Evolutionary conservation across 495 filamentous ascomycete species (phyloP).

Genomic region (Penicillium paxilli): DNA sequence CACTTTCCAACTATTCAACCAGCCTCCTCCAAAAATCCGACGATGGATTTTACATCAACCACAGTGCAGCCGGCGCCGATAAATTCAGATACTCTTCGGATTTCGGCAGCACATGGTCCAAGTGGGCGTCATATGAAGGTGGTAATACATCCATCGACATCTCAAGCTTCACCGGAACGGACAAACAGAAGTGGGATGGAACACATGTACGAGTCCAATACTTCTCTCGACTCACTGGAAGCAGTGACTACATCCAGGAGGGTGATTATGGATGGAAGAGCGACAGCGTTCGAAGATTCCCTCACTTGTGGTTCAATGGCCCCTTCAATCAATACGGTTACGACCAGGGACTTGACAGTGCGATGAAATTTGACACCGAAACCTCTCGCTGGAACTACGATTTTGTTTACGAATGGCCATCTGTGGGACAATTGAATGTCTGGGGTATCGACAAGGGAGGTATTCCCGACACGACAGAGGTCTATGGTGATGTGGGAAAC

Average conservation of each 20-base stretch:
- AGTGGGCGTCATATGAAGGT: slow-evolving; percentile 53
- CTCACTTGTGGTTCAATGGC: slow-evolving; percentile 61
- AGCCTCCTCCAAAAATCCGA: slow-evolving; percentile 41
- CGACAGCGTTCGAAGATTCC: slow-evolving; percentile 47
- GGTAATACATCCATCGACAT: slow-evolving; percentile 34
- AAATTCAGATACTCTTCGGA: slow-evolving; percentile 58
- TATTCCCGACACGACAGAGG: slow-evolving; percentile 44
- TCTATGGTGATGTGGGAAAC: slow-evolving; percentile 50
- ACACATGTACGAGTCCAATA: slow-evolving; percentile 64
- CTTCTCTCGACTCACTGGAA: slow-evolving; percentile 59
- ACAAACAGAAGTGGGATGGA: slow-evolving; percentile 57
- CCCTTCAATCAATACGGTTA: slow-evolving; percentile 64
- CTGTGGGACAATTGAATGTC: slow-evolving; percentile 44
- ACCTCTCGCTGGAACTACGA: slow-evolving; percentile 49
- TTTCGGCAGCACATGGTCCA: slow-evolving; percentile 47
- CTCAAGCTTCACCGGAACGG: slow-evolving; percentile 50
- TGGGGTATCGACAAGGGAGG: slow-evolving; percentile 51
- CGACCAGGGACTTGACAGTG: slow-evolving; percentile 54
- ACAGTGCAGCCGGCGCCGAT: slow-evolving; percentile 59
- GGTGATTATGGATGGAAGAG: slow-evolving; percentile 47
- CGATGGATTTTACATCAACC: slow-evolving; percentile 43
- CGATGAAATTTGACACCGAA: slow-evolving; percentile 48
- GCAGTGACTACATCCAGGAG: slow-evolving; percentile 58
- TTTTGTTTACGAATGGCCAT: slow-evolving; percentile 54
- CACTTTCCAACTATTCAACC: slow-evolving; percentile 56